Conservation (phyloP, 352 stramenopile species). For the Phytophthora fragariaefolia region DNA sequence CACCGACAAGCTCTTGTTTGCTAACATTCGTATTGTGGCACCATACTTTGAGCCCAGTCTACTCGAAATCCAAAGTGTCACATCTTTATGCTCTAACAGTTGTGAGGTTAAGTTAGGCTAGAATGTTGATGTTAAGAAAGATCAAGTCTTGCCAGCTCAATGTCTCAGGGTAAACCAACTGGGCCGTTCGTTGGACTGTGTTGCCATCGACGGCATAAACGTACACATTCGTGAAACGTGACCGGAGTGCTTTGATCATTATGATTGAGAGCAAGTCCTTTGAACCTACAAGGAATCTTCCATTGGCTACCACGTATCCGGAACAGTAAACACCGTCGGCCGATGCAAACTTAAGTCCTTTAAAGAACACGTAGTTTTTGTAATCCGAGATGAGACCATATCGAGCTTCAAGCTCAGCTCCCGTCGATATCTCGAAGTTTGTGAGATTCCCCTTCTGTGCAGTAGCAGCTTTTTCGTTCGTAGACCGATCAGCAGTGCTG, state of each 20-base stretch:
- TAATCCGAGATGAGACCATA: conserved; percentile 42
- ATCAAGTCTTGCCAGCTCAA: conserved; percentile 42
- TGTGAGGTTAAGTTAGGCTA: conserved; percentile 29
- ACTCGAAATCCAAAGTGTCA: no score
- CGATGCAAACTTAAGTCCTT: conserved; percentile 46
- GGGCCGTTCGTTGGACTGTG: conserved; percentile 38
- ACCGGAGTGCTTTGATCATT: conserved; percentile 42
- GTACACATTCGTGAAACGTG: conserved; percentile 50
- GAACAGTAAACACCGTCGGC: conserved; percentile 49
- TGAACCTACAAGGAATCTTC: conserved; percentile 42
- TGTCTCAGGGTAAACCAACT: conserved; percentile 40
- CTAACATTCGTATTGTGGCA: no score
- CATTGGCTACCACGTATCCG: conserved; percentile 48
- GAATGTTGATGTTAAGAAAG: conserved; percentile 39
- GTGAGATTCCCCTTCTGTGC: conserved; percentile 36
- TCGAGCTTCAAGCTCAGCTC: conserved; percentile 31
- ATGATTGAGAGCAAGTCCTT: conserved; percentile 44
- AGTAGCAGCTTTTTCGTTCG: conserved; percentile 26
- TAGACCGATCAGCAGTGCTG: conserved; percentile 20
- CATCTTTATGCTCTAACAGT: no score
- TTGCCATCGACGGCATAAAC: conserved; percentile 41
- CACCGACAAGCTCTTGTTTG: no score
- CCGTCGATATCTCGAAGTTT: conserved; percentile 37
- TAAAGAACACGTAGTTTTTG: conserved; percentile 45
- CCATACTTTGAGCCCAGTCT: no score